Evolutionary conservation across 805 yeast genomes (phyloP).

Genomic region (Zygotorulaspora danielsina): DNA sequence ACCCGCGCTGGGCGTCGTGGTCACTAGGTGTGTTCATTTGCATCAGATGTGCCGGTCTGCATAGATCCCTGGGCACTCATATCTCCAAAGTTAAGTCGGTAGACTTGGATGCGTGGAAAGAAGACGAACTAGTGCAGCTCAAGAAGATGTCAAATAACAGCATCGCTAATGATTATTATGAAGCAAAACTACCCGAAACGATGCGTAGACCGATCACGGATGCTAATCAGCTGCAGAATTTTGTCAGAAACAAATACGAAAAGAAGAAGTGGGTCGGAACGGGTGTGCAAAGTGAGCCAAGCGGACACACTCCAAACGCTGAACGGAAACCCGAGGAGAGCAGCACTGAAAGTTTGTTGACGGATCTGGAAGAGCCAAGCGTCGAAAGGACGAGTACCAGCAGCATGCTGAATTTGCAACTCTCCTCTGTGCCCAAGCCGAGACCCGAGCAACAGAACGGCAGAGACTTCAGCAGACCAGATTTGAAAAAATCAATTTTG

Average conservation of each 20-base stretch:
- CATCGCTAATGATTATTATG: constrained; percentile 77
- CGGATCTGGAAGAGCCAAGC: constrained; percentile 4
- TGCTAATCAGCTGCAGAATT: constrained; percentile 78
- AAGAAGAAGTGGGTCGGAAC: constrained; percentile 73
- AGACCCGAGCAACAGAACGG: constrained; percentile 5
- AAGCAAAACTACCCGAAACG: constrained; percentile 48
- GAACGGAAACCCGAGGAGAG: not conserved
- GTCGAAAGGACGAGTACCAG: constrained; percentile 1
- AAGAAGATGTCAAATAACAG: constrained; percentile 79
- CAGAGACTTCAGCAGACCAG: constrained; percentile 50
- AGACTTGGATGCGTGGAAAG: constrained; percentile 95
- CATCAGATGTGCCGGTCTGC: constrained; percentile 93
- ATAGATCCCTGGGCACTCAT: constrained; percentile 93
- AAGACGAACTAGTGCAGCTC: constrained; percentile 79
- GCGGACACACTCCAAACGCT: not conserved
- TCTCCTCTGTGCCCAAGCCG: constrained; percentile 13
- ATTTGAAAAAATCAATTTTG: constrained; percentile 84
- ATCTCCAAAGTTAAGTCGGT: constrained; percentile 89
- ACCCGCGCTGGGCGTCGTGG: constrained; percentile 99
- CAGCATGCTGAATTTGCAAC: constrained; percentile 13
- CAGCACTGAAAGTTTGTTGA: constrained; percentile 13
- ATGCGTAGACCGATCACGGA: constrained; percentile 60
- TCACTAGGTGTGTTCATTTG: constrained; percentile 89
- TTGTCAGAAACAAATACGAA: constrained; percentile 89
- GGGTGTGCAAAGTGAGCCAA: constrained; percentile 5